phyloP scores from a whole-genome alignment of 2,329 filamentous ascomycete species.

The Colletotrichum paranaense region DNA sequence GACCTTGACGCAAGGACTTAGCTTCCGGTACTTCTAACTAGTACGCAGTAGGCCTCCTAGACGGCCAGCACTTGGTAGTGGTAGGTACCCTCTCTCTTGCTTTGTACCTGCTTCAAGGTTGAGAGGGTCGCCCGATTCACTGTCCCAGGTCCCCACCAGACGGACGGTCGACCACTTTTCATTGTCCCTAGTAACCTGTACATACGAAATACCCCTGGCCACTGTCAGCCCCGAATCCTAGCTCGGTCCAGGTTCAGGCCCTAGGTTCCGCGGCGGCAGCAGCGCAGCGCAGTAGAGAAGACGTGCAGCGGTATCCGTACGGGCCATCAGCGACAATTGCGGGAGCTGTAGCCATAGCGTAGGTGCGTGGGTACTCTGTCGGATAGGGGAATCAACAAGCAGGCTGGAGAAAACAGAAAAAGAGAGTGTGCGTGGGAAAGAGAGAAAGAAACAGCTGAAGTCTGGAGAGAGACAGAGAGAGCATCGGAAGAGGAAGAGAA shows the following conservation, averaged over 20 bases:
- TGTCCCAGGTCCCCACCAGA: not conserved
- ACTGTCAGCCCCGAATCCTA: conserved; percentile 14
- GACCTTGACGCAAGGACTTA: conserved; percentile 29
- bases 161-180: not conserved
- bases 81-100: not conserved
- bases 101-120: conserved; percentile 4
- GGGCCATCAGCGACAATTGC: not conserved
- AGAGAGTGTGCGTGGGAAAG: not conserved
- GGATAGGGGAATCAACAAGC: not conserved
- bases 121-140: conserved; percentile 5
- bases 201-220: not conserved
- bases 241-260: conserved; percentile 25
- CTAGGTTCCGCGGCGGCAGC: not conserved
- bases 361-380: too few relatives aligned
- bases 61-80: not conserved
- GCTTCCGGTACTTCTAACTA: not conserved
- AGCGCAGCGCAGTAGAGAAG: not conserved
- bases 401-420: not conserved
- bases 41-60: conserved; percentile 9
- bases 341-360: not conserved
- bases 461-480: not conserved
- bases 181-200: not conserved
- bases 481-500: not conserved
- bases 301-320: not conserved
- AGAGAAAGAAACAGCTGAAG: not conserved